Base-by-base conservation (phyloP, 306 rosid species). In the Astragalus glycyphyllos region DNA sequence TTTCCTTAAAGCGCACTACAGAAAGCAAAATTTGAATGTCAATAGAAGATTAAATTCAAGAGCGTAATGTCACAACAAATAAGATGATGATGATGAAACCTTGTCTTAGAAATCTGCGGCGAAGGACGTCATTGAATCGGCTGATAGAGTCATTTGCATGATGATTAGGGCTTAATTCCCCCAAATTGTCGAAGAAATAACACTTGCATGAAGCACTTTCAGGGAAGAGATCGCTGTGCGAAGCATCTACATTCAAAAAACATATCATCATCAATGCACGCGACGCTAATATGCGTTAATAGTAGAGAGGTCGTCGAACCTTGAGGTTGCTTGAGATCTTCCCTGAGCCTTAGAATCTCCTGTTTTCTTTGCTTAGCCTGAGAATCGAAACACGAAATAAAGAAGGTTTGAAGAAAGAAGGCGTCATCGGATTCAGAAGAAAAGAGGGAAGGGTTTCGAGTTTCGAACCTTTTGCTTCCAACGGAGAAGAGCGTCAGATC, bases 301-400 rank as follows among this genome's bases (percentile, higher is more conserved):
- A 14, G 1, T 29, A 54, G 31, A 35, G 3, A 38, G 62, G 12
- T 59, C 0, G 1, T 44, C 14, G 49, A 82, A 89, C 98, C 97
- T 94, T 86, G 90, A 44, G 91, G 76, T 66, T 84, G 88, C 55
- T 84, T 86, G 53, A 94, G 87, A 80, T 89, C 88, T 86, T 86
- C 89, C 81, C 79, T 83, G 72, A 94, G 97, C 61, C 83, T 83
- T 20, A 84, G 57, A 47, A 94, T 70, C 83, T 87, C 95, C 82
- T 82, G 95, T 86, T 94, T 94, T 46, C 99, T 76, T 79, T 87
- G 96, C 84, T 87, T 94, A 0, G 99, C 95, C 99, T 91, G 76
- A 69, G 69, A 81, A 77, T 54, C 41, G 73, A 35, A 42, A 40
- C 3, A 53, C 1, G 11, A 64, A 65, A 65, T 12, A 4, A 29